phyloP scores from a whole-genome alignment of 2,329 filamentous ascomycete species.

The Penicillium sp. region DNA sequence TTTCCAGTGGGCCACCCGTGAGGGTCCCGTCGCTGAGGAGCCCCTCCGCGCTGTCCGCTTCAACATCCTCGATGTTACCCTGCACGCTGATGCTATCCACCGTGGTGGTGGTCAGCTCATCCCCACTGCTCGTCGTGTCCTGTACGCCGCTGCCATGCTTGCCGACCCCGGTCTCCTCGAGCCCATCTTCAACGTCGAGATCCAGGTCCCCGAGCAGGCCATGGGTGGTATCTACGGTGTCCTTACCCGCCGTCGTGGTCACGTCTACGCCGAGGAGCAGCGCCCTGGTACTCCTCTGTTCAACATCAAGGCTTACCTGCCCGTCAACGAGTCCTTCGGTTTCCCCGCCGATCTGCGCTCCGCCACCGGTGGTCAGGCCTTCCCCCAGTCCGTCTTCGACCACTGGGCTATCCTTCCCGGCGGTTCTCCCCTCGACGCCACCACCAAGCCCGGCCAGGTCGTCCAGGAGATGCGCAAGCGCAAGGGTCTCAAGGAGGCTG shows the following conservation, averaged over 20 bases:
- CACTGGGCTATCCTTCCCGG: constrained; percentile 97
- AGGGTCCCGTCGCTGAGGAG: constrained; percentile 97
- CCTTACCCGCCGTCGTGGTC: constrained; percentile 94
- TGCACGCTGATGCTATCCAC: constrained; percentile 99
- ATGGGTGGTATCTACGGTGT: constrained; percentile 99
- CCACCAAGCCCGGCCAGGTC: constrained; percentile 79
- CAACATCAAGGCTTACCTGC: constrained; percentile 97
- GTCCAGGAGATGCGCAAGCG: constrained; percentile 93
- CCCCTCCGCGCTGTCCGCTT: constrained; percentile 96
- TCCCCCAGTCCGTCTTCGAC: constrained; percentile 98
- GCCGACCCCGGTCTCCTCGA: constrained; percentile 90
- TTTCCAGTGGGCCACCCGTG: constrained; percentile 99
- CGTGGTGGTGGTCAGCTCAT: constrained; percentile 99
- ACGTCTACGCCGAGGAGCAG: constrained; percentile 99
- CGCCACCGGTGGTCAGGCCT: constrained; percentile 93
- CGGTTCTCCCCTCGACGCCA: constrained; percentile 84
- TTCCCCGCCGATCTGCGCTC: constrained; percentile 97
- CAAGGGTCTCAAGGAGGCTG: constrained; percentile 98
- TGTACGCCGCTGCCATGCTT: constrained; percentile 90
- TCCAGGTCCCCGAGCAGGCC: constrained; percentile 96
- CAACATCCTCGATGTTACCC: constrained; percentile 99
- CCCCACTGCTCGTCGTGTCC: constrained; percentile 93
- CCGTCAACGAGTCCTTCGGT: constrained; percentile 97
- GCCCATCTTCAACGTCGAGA: constrained; percentile 98
- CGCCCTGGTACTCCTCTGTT: constrained; percentile 98